Evolutionary conservation across 352 stramenopile genomes (phyloP).

Genomic region (Pythium phragmiticola): DNA sequence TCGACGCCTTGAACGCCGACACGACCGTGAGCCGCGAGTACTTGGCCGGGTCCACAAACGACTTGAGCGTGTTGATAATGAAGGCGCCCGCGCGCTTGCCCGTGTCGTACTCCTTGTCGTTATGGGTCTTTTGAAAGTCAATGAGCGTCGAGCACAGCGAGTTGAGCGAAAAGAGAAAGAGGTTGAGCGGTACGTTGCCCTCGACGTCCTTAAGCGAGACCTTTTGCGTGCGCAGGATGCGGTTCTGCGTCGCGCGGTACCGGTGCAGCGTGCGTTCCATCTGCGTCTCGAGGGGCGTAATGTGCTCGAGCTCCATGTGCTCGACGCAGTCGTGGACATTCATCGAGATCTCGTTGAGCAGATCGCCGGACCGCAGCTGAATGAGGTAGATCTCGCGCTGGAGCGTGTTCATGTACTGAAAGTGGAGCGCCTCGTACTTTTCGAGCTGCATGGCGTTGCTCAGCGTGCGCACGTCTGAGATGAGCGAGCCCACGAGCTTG

Average conservation of each 20-base stretch:
- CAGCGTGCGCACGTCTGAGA: slow-evolving; percentile 62
- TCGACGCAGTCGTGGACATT: slow-evolving; percentile 50
- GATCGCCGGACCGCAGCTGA: slow-evolving; percentile 57
- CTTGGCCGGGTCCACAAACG: slow-evolving; percentile 47
- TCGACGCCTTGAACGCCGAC: slow-evolving; percentile 50
- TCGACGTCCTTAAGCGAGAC: slow-evolving; percentile 67
- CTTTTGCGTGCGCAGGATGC: slow-evolving; percentile 47
- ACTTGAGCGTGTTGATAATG: slow-evolving; percentile 40
- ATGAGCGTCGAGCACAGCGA: slow-evolving; percentile 80
- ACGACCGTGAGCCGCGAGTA: slow-evolving; percentile 45
- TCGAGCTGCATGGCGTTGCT: slow-evolving; percentile 83
- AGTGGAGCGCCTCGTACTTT: slow-evolving; percentile 69
- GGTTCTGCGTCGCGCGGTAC: slow-evolving; percentile 62
- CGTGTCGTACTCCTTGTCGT: slow-evolving; percentile 53
- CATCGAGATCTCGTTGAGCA: slow-evolving; percentile 66
- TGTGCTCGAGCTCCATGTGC: slow-evolving; percentile 53
- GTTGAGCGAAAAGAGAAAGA: slow-evolving; percentile 84
- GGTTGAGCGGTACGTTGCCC: slow-evolving; percentile 77
- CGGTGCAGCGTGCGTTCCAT: slow-evolving; percentile 68
- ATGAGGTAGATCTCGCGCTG: slow-evolving; percentile 83
- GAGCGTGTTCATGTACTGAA: slow-evolving; percentile 74
- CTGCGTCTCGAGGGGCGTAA: slow-evolving; percentile 49
- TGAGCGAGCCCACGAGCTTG: slow-evolving; percentile 55
- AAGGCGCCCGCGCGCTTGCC: slow-evolving; percentile 51
- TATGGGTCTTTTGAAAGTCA: slow-evolving; percentile 64